Evolutionary conservation across 495 filamentous ascomycete species (phyloP).

Genomic region (Apiosordaria backusii): DNA sequence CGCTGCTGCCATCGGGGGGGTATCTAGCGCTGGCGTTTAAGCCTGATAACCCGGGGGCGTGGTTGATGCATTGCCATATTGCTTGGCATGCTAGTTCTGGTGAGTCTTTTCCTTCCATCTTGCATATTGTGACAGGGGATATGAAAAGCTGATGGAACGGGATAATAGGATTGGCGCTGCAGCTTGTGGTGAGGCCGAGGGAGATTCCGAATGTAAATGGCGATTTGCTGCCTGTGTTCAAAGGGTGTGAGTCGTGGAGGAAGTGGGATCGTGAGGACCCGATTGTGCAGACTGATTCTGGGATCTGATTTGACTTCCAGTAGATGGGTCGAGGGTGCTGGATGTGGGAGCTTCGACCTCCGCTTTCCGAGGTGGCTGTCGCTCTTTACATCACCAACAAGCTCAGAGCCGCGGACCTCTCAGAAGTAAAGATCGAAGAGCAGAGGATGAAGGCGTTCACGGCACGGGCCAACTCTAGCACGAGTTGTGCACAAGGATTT

Average conservation of each 20-base stretch:
- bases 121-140: not conserved
- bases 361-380: too few species aligned
- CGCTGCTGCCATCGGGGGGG: slow-evolving; percentile 48
- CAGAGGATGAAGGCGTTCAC: too few species aligned
- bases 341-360: too few species aligned
- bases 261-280: not conserved
- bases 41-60: slow-evolving; percentile 49
- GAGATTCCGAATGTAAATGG: not conserved
- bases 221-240: not conserved
- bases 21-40: slow-evolving; percentile 53
- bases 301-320: slow-evolving; percentile 3
- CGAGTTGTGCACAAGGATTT: not conserved
- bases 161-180: not conserved
- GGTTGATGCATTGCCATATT: slow-evolving; percentile 29
- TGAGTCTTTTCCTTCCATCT: not conserved
- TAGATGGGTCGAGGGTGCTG: too few species aligned
- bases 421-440: too few species aligned
- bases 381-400: too few species aligned
- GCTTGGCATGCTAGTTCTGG: slow-evolving; percentile 25
- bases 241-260: not conserved
- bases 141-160: not conserved
- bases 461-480: not conserved
- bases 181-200: slow-evolving; percentile 1
- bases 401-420: too few species aligned
- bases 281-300: slow-evolving; percentile 7